Evolutionary conservation across 208 protist genomes (phyloP).

Genomic region (Trypanosoma avium): DNA sequence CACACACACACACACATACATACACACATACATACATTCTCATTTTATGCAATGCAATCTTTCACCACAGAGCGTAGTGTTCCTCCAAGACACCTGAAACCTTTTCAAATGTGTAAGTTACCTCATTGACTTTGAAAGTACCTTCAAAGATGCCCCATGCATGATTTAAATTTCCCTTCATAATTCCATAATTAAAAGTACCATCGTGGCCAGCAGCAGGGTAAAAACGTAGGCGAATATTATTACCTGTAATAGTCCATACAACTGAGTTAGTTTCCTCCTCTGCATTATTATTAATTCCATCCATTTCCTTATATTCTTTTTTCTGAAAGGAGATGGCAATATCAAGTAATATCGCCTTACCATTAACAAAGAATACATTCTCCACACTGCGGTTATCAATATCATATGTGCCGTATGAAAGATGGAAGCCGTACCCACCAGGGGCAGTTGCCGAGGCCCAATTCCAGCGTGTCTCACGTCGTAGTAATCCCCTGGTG

Average conservation of each 20-base stretch:
- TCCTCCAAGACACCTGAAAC: constrained; percentile 43
- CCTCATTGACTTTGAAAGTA: constrained; percentile 16
- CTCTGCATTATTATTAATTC: constrained; percentile 1
- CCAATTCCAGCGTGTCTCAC: constrained; percentile 44
- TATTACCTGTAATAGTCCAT: constrained; percentile 28
- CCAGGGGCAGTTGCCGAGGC: constrained; percentile 26
- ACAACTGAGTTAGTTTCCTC: background rate
- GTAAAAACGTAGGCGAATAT: constrained; percentile 33
- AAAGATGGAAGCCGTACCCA: constrained; percentile 45
- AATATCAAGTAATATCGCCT: constrained; percentile 26
- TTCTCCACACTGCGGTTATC: constrained; percentile 37
- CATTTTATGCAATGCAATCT: too few species aligned
- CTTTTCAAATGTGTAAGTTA: constrained; percentile 19
- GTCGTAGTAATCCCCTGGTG: constrained; percentile 43
- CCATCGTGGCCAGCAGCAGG: constrained; percentile 31
- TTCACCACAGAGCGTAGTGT: constrained; percentile 44
- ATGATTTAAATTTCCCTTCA: constrained; percentile 39
- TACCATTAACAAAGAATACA: constrained; percentile 22
- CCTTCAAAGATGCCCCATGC: constrained; percentile 44
- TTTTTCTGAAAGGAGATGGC: constrained; percentile 20
- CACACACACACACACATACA: too few species aligned
- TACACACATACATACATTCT: too few species aligned
- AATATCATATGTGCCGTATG: constrained; percentile 37
- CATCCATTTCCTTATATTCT: background rate
- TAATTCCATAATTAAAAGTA: constrained; percentile 19